Percentiles rank a stretch among this genome's conserved stretches.
Conservation (phyloP, 225 moss, liverwort and hornwort genomes). For the Pleurozium schreberi region DNA sequence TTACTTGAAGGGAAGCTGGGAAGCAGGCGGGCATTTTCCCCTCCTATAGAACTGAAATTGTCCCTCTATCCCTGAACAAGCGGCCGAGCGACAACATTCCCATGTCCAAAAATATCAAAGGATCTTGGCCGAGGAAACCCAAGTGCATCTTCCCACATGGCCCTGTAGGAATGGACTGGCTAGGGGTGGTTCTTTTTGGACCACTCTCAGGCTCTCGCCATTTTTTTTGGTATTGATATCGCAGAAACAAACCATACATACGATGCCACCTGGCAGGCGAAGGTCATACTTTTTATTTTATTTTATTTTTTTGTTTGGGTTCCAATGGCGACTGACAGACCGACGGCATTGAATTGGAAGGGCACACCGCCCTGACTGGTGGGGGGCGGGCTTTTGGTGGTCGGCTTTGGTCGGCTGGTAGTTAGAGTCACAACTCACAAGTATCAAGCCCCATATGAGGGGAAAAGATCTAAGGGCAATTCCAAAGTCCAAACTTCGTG, state of each 20-base stretch:
- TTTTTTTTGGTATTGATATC: neutral
- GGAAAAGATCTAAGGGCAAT: neutral
- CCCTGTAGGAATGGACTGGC: neutral
- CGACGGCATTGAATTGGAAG: neutral
- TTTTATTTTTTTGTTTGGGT: too few species aligned
- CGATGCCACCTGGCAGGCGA: neutral
- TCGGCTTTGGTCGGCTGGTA: constrained; percentile 15
- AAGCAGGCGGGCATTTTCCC: neutral
- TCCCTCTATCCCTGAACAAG: neutral
- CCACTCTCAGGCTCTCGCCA: neutral
- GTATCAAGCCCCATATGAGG: neutral
- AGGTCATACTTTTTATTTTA: neutral
- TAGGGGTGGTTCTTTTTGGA: neutral
- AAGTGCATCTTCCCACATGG: neutral
- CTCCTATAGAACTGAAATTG: neutral
- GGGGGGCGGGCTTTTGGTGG: constrained; percentile 8
- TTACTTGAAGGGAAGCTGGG: neutral
- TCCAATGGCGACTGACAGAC: neutral
- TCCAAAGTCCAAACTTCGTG: neutral
- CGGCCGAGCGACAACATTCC: constrained; percentile 9
- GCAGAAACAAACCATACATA: neutral
- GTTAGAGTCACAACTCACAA: neutral
- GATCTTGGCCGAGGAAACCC: neutral
- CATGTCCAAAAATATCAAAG: constrained; percentile 12
- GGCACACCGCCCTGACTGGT: neutral